Base-by-base conservation (phyloP, 768 basidiomycete genomes). In the Suillus bovinus region DNA sequence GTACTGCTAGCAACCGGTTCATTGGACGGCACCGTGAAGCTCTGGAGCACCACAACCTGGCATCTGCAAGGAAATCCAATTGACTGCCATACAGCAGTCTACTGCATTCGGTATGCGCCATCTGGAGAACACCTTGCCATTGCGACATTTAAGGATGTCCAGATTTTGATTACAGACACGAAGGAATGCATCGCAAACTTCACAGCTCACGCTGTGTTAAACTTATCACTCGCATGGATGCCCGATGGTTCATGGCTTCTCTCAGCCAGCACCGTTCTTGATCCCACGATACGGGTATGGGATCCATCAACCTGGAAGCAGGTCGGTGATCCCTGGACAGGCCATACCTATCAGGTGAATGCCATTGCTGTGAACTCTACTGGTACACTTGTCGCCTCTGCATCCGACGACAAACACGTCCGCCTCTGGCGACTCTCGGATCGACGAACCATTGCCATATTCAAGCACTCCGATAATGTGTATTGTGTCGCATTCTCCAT, bases 231-330 rank as follows among this genome's bases (percentile, higher is more conserved):
- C 46, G 46, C 46, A 2, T 47, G 46, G 46, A 47, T 8, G 24
- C 46, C 24, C 14, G 13, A 24, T 47, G 24, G 24, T 14, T 47
- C 46, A 24, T 24, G 46, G 13, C 46, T 47, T 24, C 11, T 47
- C 46, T 47, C 46, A 47, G 46, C 24, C 3, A 47, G 46, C 14
- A 47, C 24, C 7, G 16, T 47, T 27, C 29, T 31, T 5, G 50
- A n/a, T n/a, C n/a, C n/a, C n/a, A n/a, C n/a, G n/a, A 52, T 52
- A 31, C 29, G 50, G 50, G 50, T 20, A 10, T 52, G 50, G 20
- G 20, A 52, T 52, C 2, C 50, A 31, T 52, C 31, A 31, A 52
- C 50, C 29, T 52, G 50, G 50, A n/a, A 52, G 29, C 50, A 52
- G 20, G 29, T 33, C 17, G 50, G 50, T 6, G 29, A 52, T 31